Percentiles rank a stretch among this genome's conserved stretches.
Conservation (phyloP, 495 filamentous ascomycete species). For the Chaetomium fimeti region DNA sequence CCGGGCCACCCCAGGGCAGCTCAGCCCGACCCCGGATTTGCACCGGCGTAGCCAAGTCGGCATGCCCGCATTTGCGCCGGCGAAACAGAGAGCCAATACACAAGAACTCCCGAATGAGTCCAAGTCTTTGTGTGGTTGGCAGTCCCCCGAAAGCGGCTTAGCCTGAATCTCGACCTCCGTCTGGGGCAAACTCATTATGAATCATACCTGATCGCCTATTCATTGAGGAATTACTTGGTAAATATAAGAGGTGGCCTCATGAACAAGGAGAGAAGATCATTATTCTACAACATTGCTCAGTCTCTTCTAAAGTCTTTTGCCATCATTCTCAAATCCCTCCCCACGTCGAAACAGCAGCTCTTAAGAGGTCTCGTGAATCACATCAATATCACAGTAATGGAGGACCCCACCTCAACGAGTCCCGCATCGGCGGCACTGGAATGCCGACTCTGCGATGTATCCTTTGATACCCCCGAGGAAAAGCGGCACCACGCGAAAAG, state of each 20-base stretch:
- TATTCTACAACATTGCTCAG: neutral
- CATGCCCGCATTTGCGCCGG: no score
- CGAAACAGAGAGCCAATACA: no score
- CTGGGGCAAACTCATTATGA: neutral
- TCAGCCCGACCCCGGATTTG: no score
- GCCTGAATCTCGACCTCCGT: no score
- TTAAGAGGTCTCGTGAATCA: neutral
- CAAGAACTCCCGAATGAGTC: no score
- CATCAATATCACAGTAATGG: neutral
- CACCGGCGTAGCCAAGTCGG: no score
- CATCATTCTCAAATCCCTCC: neutral
- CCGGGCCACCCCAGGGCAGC: no score
- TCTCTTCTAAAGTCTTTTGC: neutral
- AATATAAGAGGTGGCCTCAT: neutral
- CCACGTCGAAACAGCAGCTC: neutral
- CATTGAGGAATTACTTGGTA: neutral
- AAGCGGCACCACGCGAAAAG: conserved; percentile 17
- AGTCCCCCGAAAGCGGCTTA: no score
- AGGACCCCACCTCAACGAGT: neutral
- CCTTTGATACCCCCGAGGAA: conserved; percentile 10
- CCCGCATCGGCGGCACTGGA: neutral
- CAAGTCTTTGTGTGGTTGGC: no score
- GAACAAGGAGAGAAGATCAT: neutral
- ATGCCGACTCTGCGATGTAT: conserved; percentile 5
- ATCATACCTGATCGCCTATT: neutral